Conservation (phyloP, 73 alveolate genomes). For the Breviolum minutum region DNA sequence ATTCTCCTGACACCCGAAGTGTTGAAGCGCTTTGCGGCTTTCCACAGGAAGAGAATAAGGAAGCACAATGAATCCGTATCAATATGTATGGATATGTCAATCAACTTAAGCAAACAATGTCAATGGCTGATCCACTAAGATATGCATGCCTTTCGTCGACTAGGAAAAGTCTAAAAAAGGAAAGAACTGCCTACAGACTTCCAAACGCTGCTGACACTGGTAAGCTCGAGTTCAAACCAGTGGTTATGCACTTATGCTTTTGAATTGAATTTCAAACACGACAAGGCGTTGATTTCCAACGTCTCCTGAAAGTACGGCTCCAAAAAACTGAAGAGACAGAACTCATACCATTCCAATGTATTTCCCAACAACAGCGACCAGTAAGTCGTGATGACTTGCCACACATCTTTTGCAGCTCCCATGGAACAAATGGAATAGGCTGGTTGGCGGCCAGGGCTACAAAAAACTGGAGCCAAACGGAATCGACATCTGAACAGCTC, state of each 20-base stretch:
- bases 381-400: constrained; percentile 38
- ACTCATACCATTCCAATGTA: constrained; percentile 76
- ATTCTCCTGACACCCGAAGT: neutral
- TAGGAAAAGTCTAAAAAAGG: no score
- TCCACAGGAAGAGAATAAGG: neutral
- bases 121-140: no score
- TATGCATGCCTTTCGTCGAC: no score
- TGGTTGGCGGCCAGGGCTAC: no score
- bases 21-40: no score
- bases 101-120: no score
- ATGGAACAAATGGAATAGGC: neutral
- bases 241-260: no score
- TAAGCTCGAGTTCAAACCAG: no score
- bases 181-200: no score
- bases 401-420: constrained; percentile 4
- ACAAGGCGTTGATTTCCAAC: neutral
- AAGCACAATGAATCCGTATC: neutral
- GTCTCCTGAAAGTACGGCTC: constrained; percentile 68
- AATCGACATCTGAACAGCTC: no score
- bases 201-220: no score
- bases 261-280: neutral
- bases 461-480: neutral
- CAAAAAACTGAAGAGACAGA: constrained; percentile 21
- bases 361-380: constrained; percentile 76
- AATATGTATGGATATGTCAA: no score